A percentile compares a stretch with the other conserved stretches of the same genome.
Conservation (phyloP, 169 alveolate genomes). For the Plasmodium adleri region DNA sequence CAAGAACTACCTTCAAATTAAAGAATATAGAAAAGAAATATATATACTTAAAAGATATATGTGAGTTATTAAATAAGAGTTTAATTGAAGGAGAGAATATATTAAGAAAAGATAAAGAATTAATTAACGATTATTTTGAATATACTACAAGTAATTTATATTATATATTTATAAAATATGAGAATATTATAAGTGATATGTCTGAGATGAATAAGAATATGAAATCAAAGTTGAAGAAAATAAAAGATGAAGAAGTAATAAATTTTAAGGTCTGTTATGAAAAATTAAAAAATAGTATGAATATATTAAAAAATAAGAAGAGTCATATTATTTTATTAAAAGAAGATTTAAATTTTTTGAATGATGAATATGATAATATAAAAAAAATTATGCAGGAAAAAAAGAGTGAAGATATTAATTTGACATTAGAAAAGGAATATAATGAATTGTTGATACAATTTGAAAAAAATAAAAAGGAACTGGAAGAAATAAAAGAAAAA, state of each 20-base stretch:
- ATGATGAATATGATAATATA: constrained; percentile 33
- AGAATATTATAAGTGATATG: constrained; percentile 38
- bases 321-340: constrained; percentile 17
- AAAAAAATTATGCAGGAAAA: constrained; percentile 30
- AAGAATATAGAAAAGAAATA: constrained; percentile 56
- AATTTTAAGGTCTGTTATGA: constrained; percentile 15
- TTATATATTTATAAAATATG: constrained; percentile 45
- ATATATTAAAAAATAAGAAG: constrained; percentile 35
- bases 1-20: constrained; percentile 54
- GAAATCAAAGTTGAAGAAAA: constrained; percentile 56
- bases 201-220: constrained; percentile 39
- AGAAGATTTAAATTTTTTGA: constrained; percentile 22
- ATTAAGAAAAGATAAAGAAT: constrained; percentile 43
- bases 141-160: constrained; percentile 71
- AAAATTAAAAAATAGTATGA: constrained; percentile 20
- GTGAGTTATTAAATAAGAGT: constrained; percentile 49
- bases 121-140: constrained; percentile 61
- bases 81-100: constrained; percentile 24
- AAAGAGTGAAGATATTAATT: constrained; percentile 9
- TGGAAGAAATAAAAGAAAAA: constrained; percentile 41
- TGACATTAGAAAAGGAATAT: constrained; percentile 31
- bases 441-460: constrained; percentile 20
- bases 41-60: constrained; percentile 43
- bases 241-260: constrained; percentile 47
- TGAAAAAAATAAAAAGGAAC: constrained; percentile 52